phyloP scores from a whole-genome alignment of 2,329 filamentous ascomycete genomes.

The Emmonsiellopsis sp. region DNA sequence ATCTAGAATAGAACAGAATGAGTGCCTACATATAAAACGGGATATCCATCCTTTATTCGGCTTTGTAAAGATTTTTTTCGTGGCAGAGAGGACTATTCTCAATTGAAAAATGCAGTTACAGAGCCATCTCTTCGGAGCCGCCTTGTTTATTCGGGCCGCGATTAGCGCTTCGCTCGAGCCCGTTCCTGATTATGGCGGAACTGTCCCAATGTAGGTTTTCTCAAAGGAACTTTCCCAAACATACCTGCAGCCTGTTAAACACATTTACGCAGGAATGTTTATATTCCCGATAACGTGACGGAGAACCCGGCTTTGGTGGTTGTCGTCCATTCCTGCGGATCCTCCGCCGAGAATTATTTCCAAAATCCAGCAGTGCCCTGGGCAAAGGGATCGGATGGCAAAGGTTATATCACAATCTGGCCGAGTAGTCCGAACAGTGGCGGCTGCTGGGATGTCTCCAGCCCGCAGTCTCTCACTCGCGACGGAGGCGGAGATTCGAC shows the following conservation, averaged over 20 bases:
- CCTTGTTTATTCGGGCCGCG: background rate
- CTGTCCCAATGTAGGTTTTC: constrained; percentile 33
- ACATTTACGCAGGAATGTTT: constrained; percentile 37
- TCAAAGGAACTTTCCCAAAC: background rate
- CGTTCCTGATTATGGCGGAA: constrained; percentile 36
- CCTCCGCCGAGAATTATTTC: constrained; percentile 29
- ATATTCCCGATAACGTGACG: constrained; percentile 34
- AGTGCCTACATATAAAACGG: background rate
- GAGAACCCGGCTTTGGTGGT: constrained; percentile 42
- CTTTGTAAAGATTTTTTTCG: background rate
- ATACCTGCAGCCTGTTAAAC: background rate
- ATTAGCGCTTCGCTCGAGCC: constrained; percentile 7
- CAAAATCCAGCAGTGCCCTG: background rate
- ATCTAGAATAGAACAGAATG: background rate
- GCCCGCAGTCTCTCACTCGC: constrained; percentile 22
- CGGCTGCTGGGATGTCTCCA: constrained; percentile 55
- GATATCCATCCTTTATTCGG: background rate
- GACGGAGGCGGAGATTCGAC: constrained; percentile 32
- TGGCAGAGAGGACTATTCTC: background rate
- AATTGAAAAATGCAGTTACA: background rate
- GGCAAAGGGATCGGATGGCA: background rate
- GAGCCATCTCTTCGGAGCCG: background rate
- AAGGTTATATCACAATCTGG: constrained; percentile 45
- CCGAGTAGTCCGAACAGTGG: constrained; percentile 41
- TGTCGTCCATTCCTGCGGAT: constrained; percentile 46